These are phyloP conservation scores for Yarrowia alimentaria DNA, from an alignment of 805 yeast species.

Conservation along the genomic window DNA sequence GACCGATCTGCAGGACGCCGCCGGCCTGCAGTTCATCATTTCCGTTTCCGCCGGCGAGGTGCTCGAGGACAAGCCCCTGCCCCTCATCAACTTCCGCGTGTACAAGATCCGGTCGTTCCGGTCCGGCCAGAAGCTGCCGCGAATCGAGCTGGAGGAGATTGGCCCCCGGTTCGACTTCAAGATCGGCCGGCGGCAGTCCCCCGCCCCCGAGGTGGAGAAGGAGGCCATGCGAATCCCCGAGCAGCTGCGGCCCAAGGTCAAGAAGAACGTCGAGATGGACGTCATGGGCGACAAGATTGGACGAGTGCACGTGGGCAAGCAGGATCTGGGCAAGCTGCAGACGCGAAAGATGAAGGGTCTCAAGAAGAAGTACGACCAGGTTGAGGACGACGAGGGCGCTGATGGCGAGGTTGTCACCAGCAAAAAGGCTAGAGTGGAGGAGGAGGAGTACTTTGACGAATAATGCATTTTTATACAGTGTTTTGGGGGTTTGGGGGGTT, in stretches of 20 bases:
- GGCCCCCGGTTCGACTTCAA: slow-evolving; percentile 95
- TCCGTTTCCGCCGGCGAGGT: slow-evolving; percentile 77
- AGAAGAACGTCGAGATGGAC: slow-evolving; percentile 88
- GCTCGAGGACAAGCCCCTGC: slow-evolving; percentile 66
- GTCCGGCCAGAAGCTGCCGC: slow-evolving; percentile 81
- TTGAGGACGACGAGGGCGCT: slow-evolving; percentile 52
- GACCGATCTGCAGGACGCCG: slow-evolving; percentile 82
- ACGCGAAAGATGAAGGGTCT: slow-evolving; percentile 99
- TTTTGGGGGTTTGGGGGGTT: no score
- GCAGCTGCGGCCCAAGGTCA: slow-evolving; percentile 74
- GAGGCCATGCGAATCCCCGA: slow-evolving; percentile 81
- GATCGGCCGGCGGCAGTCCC: slow-evolving; percentile 78
- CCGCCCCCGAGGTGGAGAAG: slow-evolving; percentile 84
- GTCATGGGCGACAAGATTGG: slow-evolving; percentile 95
- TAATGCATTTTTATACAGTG: no score
- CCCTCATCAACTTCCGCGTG: slow-evolving; percentile 84
- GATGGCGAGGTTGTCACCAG: slow-evolving; percentile 41
- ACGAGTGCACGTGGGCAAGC: slow-evolving; percentile 92
- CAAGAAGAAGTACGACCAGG: slow-evolving; percentile 80
- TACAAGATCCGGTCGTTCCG: slow-evolving; percentile 78
- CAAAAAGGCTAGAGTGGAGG: slow-evolving; percentile 32
- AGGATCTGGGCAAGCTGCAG: slow-evolving; percentile 84
- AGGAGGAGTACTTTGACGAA: slow-evolving; percentile 27
- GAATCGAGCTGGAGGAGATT: slow-evolving; percentile 90
- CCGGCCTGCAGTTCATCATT: slow-evolving; percentile 90